Evolutionary conservation across 1,139 yeast genomes (phyloP).

Genomic region (Geotrichum reessii): DNA sequence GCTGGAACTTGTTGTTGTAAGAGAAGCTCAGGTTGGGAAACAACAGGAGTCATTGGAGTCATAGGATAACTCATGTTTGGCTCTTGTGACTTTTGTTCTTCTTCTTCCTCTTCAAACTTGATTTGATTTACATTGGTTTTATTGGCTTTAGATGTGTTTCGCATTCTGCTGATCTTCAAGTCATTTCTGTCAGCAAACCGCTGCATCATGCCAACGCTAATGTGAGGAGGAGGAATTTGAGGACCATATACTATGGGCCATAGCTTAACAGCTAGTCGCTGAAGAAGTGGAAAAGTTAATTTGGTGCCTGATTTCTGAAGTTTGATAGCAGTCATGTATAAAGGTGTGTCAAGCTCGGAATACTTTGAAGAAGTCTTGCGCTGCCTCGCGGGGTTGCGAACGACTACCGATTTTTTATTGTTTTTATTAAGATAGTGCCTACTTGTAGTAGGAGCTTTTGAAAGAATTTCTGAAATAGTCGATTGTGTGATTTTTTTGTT

Average conservation of each 20-base stretch:
- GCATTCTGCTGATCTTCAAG: background rate
- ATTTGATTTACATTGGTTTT: background rate
- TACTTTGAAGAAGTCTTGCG: constrained; percentile 5
- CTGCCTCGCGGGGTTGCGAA: constrained; percentile 3
- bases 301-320: background rate
- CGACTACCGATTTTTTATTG: background rate
- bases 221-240: background rate
- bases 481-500: constrained; percentile 4
- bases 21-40: background rate
- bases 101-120: background rate
- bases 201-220: constrained; percentile 5
- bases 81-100: background rate
- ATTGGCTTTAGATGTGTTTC: background rate
- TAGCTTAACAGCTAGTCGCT: background rate
- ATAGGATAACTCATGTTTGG: background rate
- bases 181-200: constrained; percentile 2
- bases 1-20: background rate
- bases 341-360: constrained; percentile 4
- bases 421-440: background rate
- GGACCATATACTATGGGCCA: constrained; percentile 1
- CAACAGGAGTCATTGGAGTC: background rate
- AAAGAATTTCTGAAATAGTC: constrained; percentile 5
- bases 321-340: background rate
- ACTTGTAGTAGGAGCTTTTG: background rate
- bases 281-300: constrained; percentile 3